Conservation (phyloP, 2,329 filamentous ascomycete species). For the Alternaria tenuissima region DNA sequence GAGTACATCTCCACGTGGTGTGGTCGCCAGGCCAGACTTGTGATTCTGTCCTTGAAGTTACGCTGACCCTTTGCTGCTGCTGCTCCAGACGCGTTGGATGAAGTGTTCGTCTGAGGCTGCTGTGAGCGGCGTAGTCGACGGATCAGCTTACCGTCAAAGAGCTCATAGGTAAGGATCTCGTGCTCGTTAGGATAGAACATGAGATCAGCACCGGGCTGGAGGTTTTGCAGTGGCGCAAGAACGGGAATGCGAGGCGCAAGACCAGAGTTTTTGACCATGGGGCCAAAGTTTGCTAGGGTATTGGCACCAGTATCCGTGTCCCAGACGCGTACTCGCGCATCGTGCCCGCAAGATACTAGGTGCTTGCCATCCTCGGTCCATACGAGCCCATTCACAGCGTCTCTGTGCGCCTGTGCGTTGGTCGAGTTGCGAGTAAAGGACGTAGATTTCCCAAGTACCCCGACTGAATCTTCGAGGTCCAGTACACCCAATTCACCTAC, state of each 20-base stretch:
- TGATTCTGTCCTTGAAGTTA: constrained; percentile 62
- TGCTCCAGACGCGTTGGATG: neutral
- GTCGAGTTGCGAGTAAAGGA: constrained; percentile 45
- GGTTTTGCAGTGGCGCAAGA: constrained; percentile 68
- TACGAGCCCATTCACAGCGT: constrained; percentile 81
- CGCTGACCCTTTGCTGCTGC: constrained; percentile 50
- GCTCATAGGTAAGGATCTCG: constrained; percentile 79
- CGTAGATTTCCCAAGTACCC: constrained; percentile 63
- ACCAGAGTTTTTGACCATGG: constrained; percentile 74
- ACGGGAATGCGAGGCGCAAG: constrained; percentile 54
- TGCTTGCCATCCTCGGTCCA: constrained; percentile 84
- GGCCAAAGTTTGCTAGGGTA: constrained; percentile 87
- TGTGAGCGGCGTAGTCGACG: constrained; percentile 73
- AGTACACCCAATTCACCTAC: constrained; percentile 78
- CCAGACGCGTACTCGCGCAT: constrained; percentile 88
- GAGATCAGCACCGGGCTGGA: constrained; percentile 66
- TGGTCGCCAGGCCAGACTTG: constrained; percentile 76
- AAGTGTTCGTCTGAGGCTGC: constrained; percentile 41
- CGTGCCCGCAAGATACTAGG: constrained; percentile 82
- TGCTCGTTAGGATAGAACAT: constrained; percentile 80
- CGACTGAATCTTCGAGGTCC: constrained; percentile 83
- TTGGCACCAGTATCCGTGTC: constrained; percentile 82
- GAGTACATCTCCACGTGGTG: constrained; percentile 80
- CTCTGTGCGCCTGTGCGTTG: constrained; percentile 71
- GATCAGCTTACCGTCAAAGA: constrained; percentile 78